These are phyloP conservation scores for Apocynum venetum DNA, from an alignment of 257 asterid genomes.

Conservation along the genomic window DNA sequence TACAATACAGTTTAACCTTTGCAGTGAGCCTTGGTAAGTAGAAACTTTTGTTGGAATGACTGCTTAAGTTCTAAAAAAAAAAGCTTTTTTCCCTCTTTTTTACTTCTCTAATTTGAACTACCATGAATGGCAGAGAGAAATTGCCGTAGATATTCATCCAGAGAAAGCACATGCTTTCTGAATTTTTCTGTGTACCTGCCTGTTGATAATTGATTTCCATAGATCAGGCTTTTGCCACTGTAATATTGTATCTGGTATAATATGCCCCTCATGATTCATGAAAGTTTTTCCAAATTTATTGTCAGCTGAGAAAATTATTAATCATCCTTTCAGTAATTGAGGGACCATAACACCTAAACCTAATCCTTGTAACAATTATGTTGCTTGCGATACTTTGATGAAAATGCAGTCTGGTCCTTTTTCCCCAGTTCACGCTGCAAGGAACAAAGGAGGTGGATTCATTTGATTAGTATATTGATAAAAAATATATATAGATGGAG, in stretches of 20 bases:
- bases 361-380: not conserved
- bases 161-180: not conserved
- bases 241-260: not conserved
- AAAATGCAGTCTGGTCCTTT: not conserved
- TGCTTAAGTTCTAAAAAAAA: not conserved
- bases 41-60: not conserved
- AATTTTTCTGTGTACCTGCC: not conserved
- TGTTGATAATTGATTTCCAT: not conserved
- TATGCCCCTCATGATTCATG: not conserved
- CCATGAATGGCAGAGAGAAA: not conserved
- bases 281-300: not conserved
- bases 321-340: not conserved
- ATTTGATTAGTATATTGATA: not conserved
- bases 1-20: constrained; percentile 79
- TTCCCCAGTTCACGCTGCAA: not conserved
- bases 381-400: not conserved
- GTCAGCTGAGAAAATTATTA: not conserved
- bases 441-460: not conserved
- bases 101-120: not conserved
- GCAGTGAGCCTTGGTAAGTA: constrained; percentile 97
- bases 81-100: too few species aligned
- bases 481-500: not conserved
- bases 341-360: not conserved
- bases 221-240: not conserved
- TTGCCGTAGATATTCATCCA: not conserved